Conservation (phyloP, 192 early-diverging fungal species). For the Umbelopsis sp. region DNA sequence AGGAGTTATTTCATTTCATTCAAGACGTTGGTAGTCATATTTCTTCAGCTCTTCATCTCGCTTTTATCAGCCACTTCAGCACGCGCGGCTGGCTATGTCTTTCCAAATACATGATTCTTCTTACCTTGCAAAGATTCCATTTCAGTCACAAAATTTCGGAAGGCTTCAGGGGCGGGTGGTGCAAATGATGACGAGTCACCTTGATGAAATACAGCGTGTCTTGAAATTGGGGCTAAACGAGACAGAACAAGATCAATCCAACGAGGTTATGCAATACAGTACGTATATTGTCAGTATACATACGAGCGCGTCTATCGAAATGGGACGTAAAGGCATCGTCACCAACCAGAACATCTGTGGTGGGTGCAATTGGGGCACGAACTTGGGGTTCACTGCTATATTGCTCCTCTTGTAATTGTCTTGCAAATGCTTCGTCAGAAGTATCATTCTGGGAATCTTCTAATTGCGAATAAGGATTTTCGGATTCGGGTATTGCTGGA, state of each 20-base stretch:
- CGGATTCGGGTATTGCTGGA: conserved; percentile 10
- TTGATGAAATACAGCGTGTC: conserved; percentile 37
- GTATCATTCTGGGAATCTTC: conserved; percentile 26
- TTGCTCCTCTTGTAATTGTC: conserved; percentile 50
- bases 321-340: conserved; percentile 27
- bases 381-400: conserved; percentile 43
- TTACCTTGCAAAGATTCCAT: conserved; percentile 53
- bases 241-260: no score
- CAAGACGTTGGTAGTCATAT: no score
- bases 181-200: conserved; percentile 49
- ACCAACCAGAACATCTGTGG: conserved; percentile 73
- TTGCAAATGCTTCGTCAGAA: conserved; percentile 51
- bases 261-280: no score
- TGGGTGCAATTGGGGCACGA: conserved; percentile 85
- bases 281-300: background rate
- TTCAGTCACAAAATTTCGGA: conserved; percentile 69
- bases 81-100: background rate
- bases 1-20: no score
- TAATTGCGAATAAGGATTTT: conserved; percentile 26
- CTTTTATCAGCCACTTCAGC: no score
- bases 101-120: background rate
- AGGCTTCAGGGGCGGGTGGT: conserved; percentile 53
- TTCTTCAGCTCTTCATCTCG: no score
- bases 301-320: background rate
- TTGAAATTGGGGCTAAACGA: background rate